phyloP scores from a whole-genome alignment of 2,329 filamentous ascomycete genomes.

The Massarina eburnea region DNA sequence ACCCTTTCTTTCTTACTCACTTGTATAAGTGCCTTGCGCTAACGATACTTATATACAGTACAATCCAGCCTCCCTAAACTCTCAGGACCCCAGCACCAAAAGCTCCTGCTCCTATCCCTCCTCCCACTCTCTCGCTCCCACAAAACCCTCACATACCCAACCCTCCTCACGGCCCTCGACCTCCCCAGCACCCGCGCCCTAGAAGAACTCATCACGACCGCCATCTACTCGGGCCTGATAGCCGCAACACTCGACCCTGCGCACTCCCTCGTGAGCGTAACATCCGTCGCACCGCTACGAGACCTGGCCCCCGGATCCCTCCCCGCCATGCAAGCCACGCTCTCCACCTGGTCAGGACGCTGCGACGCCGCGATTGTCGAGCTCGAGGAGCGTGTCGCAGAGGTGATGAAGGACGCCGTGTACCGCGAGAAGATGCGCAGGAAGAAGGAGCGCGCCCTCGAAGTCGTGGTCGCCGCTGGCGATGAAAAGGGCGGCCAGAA shows the following conservation, averaged over 20 bases:
- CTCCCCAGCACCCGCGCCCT: slow-evolving; percentile 70
- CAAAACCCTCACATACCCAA: slow-evolving; percentile 67
- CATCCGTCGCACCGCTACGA: slow-evolving; percentile 79
- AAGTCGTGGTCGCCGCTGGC: slow-evolving; percentile 23
- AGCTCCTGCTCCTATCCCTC: slow-evolving; percentile 88
- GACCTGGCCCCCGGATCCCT: slow-evolving; percentile 78
- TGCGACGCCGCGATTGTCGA: slow-evolving; percentile 73
- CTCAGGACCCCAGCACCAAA: slow-evolving; percentile 71
- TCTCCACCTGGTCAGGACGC: slow-evolving; percentile 75
- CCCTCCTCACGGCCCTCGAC: slow-evolving; percentile 67
- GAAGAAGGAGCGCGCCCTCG: slow-evolving; percentile 46
- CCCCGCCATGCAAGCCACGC: slow-evolving; percentile 65
- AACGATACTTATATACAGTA: slow-evolving; percentile 9
- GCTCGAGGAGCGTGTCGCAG: slow-evolving; percentile 73
- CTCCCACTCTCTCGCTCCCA: slow-evolving; percentile 75
- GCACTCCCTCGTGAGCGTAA: slow-evolving; percentile 72
- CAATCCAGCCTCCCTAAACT: slow-evolving; percentile 68
- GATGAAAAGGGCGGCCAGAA: slow-evolving; percentile 34
- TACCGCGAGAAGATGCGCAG: slow-evolving; percentile 45
- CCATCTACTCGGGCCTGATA: slow-evolving; percentile 84
- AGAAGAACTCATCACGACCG: slow-evolving; percentile 82
- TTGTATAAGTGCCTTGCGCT: neutral
- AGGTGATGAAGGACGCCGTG: slow-evolving; percentile 57
- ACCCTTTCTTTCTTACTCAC: neutral
- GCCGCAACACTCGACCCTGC: slow-evolving; percentile 81